These are phyloP conservation scores for Apostasia ramifera DNA, from an alignment of 106 monocot genomes.

Conservation along the genomic window DNA sequence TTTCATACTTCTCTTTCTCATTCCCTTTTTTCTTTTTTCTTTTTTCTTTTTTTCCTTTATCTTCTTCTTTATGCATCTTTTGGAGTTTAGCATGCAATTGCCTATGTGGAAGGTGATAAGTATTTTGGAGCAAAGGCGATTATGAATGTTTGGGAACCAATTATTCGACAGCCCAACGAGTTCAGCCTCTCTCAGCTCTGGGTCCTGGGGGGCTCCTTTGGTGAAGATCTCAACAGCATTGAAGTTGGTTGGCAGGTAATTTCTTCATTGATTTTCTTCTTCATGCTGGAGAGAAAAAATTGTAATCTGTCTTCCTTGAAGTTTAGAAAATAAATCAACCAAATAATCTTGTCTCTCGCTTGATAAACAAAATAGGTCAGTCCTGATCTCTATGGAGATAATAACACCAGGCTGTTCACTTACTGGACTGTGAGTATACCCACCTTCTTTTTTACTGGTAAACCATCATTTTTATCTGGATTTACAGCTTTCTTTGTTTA, in stretches of 20 bases:
- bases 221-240: slow-evolving; percentile 73
- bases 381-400: slow-evolving; percentile 77
- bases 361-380: slow-evolving; percentile 34
- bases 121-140: slow-evolving; percentile 70
- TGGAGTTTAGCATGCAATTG: slow-evolving; percentile 47
- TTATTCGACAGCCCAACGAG: slow-evolving; percentile 60
- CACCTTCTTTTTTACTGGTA: background rate
- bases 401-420: slow-evolving; percentile 58
- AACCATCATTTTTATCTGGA: background rate
- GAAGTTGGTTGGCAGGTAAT: slow-evolving; percentile 74
- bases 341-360: background rate
- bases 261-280: background rate
- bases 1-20: background rate
- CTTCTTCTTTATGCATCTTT: slow-evolving; percentile 4
- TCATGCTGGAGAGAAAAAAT: background rate
- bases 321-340: background rate
- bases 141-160: slow-evolving; percentile 69
- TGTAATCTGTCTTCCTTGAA: background rate
- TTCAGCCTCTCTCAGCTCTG: slow-evolving; percentile 72
- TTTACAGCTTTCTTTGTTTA: background rate
- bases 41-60: background rate
- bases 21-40: background rate
- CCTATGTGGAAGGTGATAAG: slow-evolving; percentile 55
- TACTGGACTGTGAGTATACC: slow-evolving; percentile 67
- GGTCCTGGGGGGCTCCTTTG: slow-evolving; percentile 59